phyloP scores from a whole-genome alignment of 2,329 filamentous ascomycete genomes.

The Fusarium solani-melongenae region DNA sequence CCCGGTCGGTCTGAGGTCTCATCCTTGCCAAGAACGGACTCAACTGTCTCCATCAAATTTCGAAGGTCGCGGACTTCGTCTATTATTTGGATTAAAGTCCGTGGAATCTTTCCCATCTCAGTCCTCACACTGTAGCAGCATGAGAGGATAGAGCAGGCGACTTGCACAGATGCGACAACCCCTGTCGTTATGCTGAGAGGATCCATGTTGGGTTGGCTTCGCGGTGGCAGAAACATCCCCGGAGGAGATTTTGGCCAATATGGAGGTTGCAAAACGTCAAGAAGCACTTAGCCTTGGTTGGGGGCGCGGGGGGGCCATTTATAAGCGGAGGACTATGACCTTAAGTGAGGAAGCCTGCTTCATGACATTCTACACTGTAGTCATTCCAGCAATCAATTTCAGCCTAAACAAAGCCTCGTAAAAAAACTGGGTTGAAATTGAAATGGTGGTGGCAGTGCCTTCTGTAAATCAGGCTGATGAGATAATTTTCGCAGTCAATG shows the following conservation, averaged over 20 bases:
- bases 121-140: background rate
- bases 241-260: background rate
- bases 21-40: background rate
- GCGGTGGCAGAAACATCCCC: no score
- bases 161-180: background rate
- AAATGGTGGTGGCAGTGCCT: background rate
- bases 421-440: no score
- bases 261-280: background rate
- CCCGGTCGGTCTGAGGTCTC: background rate
- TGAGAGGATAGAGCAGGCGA: background rate
- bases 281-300: background rate
- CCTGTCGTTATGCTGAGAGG: background rate
- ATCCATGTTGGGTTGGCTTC: background rate
- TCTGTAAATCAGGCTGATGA: background rate
- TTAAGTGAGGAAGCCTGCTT: background rate
- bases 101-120: background rate
- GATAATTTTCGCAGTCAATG: background rate
- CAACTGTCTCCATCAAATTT: background rate
- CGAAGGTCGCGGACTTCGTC: background rate
- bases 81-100: background rate
- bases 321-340: no score
- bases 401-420: background rate
- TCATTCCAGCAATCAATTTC: background rate
- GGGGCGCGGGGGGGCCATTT: background rate
- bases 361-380: background rate